Evolutionary conservation across 768 basidiomycete species (phyloP), one percentile per base, ranked within the genome.

Genomic region (Tubosaeta sp.): DNA sequence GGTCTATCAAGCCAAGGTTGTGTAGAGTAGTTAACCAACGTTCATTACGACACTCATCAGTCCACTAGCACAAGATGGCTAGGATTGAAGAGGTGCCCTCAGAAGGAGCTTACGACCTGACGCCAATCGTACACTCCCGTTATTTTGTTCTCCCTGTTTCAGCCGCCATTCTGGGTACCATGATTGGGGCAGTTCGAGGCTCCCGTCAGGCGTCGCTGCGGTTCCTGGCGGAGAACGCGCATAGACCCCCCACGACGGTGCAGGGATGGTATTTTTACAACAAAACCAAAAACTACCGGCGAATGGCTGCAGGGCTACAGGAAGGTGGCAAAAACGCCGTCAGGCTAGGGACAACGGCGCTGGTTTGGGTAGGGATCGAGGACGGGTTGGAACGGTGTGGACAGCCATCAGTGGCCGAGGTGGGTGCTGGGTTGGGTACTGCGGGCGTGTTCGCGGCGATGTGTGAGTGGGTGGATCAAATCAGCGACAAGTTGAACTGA

Each of bases 241-340:
- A 95, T 70, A 78, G 90, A 50, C 78, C 87, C 44, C 92, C 92
- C 19, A 85, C 72, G 59, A 95, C 93, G 29, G 79, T 91, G 52
- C 82, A 86, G 59, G 93, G 93, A 53, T 95, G 93, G 92, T 95
- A 94, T 69, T 88, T 91, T 61, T 95, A 95, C 82, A 88, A 91
- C 67, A 95, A 95, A 76, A 93, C 91, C 27, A 95, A 95, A 70
- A 95, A 95, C 74, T 95, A 94, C 76, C 76, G 81, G 59, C 82
- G 93, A 59, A 78, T 91, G 63, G 76, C 84, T 55, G 86, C 79
- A 0, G 91, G 80, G 9, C 65, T 94, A 65, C 81, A 80, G 61
- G 83, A 81, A 14, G 91, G 81, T 6, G 86, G 77, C 1, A 55
- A 57, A 51, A 81, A 89, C 46, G 85, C 78, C 1, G 57, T 67